Conservation (phyloP, 331 rosid species). For the Stylosanthes scabra region DNA sequence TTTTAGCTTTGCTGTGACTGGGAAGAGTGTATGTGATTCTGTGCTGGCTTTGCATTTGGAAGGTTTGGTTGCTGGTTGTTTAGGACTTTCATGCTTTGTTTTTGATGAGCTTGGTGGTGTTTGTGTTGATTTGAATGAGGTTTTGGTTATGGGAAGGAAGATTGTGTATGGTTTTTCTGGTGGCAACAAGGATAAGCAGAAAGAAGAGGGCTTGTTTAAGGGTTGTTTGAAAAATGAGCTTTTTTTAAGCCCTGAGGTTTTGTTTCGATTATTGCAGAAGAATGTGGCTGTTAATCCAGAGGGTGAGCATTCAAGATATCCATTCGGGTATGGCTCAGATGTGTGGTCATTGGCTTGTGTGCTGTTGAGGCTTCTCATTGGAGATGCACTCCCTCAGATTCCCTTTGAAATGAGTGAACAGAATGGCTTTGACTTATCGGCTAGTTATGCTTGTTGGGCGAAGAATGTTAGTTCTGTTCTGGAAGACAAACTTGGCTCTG, state of each 20-base stretch:
- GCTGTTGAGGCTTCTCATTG: constrained; percentile 61
- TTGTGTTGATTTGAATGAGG: constrained; percentile 68
- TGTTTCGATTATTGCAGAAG: constrained; percentile 57
- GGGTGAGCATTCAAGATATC: constrained; percentile 44
- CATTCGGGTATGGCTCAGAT: constrained; percentile 64
- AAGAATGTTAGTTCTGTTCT: constrained; percentile 62
- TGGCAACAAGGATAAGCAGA: constrained; percentile 9
- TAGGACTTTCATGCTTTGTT: constrained; percentile 67
- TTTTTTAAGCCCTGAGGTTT: constrained; percentile 70
- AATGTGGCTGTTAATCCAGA: constrained; percentile 44
- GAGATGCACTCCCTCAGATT: constrained; percentile 51
- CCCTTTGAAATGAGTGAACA: constrained; percentile 44
- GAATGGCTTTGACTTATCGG: constrained; percentile 43
- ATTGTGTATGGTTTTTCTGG: constrained; percentile 45
- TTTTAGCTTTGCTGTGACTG: constrained; percentile 54
- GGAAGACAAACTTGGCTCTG: constrained; percentile 61
- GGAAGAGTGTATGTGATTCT: constrained; percentile 64
- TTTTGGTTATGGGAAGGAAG: constrained; percentile 62
- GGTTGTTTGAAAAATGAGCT: constrained; percentile 43
- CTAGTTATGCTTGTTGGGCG: constrained; percentile 56
- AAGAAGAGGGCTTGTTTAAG: constrained; percentile 41
- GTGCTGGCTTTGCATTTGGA: constrained; percentile 63
- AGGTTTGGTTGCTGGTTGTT: constrained; percentile 66
- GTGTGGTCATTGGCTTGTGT: constrained; percentile 80
- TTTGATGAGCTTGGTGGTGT: constrained; percentile 65